These are phyloP conservation scores for Metroxylon sagu DNA, from an alignment of 176 grass and related monocot genomes.

Conservation along the genomic window DNA sequence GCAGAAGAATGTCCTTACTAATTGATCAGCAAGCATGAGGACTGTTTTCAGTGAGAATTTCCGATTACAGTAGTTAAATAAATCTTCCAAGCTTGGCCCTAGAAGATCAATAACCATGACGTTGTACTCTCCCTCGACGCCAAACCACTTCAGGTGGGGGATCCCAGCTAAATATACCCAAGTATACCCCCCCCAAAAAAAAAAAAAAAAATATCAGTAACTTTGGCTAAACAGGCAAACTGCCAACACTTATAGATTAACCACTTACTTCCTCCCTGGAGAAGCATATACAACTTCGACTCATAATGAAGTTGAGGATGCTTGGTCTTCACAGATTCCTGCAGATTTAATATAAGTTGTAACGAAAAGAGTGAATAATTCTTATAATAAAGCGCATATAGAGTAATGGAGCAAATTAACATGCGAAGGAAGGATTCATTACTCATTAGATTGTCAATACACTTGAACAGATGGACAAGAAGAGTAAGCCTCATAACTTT, in stretches of 20 bases:
- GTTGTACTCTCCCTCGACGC: conserved; percentile 74
- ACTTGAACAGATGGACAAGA: too few species aligned
- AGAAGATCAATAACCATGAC: conserved; percentile 88
- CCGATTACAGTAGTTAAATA: conserved; percentile 75
- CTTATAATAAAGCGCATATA: conserved; percentile 2
- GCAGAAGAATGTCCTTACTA: conserved; percentile 27
- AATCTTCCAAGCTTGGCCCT: conserved; percentile 66
- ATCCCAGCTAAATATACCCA: conserved; percentile 39
- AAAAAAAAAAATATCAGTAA: background rate
- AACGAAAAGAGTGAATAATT: background rate
- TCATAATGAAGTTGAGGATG: conserved; percentile 82
- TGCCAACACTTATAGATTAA: background rate
- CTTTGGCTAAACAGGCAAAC: background rate
- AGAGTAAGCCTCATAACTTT: too few species aligned
- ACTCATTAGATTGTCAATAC: too few species aligned
- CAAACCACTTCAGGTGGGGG: conserved; percentile 66
- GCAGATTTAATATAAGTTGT: conserved; percentile 8
- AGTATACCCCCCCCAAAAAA: too few species aligned
- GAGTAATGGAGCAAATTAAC: background rate
- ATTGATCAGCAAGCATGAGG: conserved; percentile 75
- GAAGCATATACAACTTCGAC: conserved; percentile 65
- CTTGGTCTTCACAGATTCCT: conserved; percentile 78
- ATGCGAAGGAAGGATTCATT: too few species aligned
- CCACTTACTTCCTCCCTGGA: conserved; percentile 79
- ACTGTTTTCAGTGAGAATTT: conserved; percentile 74